Evolutionary conservation across 345 rosid genomes (phyloP).

Genomic region (Odontarrhena argentea): DNA sequence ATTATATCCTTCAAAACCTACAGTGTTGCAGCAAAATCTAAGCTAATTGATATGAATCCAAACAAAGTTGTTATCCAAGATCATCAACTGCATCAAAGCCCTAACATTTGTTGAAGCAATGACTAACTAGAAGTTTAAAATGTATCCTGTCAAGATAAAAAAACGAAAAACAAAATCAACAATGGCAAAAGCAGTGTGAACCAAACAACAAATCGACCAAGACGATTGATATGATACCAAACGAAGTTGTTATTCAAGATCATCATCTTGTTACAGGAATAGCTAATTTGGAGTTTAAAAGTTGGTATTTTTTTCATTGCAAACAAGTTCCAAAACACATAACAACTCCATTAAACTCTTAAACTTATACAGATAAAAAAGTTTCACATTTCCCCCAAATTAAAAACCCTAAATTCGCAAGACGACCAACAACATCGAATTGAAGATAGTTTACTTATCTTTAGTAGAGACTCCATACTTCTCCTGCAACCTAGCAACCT

Average conservation of each 20-base stretch:
- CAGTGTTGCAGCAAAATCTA: slow-evolving; percentile 5
- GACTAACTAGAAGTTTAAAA: no score
- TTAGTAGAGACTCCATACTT: slow-evolving; percentile 87
- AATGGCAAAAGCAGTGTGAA: background rate
- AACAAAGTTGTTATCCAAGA: background rate
- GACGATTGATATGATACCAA: background rate
- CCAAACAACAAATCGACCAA: slow-evolving; percentile 1
- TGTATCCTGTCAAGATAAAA: background rate
- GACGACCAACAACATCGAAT: background rate
- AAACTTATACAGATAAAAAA: slow-evolving; percentile 2
- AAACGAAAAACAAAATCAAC: slow-evolving; percentile 22
- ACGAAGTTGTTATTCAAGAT: background rate
- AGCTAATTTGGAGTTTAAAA: slow-evolving; percentile 5
- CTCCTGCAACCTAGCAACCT: slow-evolving; percentile 83
- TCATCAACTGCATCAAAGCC: slow-evolving; percentile 12
- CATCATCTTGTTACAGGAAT: slow-evolving; percentile 5
- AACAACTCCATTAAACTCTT: background rate
- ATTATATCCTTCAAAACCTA: background rate
- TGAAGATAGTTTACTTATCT: slow-evolving; percentile 56
- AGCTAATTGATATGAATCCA: background rate
- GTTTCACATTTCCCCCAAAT: slow-evolving; percentile 7
- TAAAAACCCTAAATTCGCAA: slow-evolving; percentile 31
- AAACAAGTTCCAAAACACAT: slow-evolving; percentile 22
- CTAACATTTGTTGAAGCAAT: slow-evolving; percentile 6
- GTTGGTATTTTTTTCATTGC: slow-evolving; percentile 23